Evolutionary conservation across 805 yeast genomes (phyloP).

Genomic region (Nakazawaea sp.): DNA sequence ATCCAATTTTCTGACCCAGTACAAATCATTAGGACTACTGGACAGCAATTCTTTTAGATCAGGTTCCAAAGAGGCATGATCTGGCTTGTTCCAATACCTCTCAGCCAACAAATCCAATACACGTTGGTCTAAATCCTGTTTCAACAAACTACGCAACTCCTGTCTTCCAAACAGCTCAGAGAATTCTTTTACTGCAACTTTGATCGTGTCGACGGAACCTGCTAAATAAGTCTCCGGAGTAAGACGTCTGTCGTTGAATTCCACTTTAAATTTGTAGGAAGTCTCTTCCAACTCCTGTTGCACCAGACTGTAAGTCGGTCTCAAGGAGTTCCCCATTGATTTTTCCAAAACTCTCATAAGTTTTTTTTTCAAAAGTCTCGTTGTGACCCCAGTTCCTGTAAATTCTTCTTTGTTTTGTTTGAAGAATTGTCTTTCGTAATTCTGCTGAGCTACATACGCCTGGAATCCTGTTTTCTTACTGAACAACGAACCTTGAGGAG

Average conservation of each 20-base stretch:
- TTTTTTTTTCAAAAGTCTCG: constrained; percentile 67
- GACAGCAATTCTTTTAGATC: constrained; percentile 48
- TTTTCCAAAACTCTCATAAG: constrained; percentile 81
- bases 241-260: constrained; percentile 87
- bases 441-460: constrained; percentile 62
- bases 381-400: constrained; percentile 64
- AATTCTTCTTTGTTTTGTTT: constrained; percentile 55
- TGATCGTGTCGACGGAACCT: constrained; percentile 81
- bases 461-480: constrained; percentile 50
- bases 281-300: constrained; percentile 92
- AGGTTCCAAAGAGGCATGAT: constrained; percentile 32
- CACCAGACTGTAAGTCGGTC: constrained; percentile 81
- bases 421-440: constrained; percentile 59
- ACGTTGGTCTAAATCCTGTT: constrained; percentile 82
- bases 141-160: constrained; percentile 71
- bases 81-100: constrained; percentile 82
- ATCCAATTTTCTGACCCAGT: constrained; percentile 87
- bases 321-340: constrained; percentile 83
- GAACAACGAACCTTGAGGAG: constrained; percentile 52
- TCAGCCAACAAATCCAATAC: constrained; percentile 83
- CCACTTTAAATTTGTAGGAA: constrained; percentile 88
- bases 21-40: constrained; percentile 58
- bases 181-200: constrained; percentile 80
- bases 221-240: constrained; percentile 95
- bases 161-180: constrained; percentile 76